Evolutionary conservation across 331 rosid species (phyloP).

Genomic region (Quercus lobata): DNA sequence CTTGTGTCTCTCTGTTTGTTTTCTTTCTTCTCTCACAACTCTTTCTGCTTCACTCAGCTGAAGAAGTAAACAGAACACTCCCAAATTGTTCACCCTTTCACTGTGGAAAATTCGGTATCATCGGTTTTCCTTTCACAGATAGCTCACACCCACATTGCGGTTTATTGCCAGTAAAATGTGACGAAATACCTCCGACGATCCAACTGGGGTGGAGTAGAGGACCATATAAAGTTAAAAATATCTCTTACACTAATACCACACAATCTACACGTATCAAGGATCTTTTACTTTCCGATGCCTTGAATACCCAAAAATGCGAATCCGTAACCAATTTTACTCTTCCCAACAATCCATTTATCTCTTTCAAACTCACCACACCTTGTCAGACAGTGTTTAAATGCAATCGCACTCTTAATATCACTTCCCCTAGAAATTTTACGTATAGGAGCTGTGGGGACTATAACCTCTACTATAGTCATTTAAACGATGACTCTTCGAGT

Average conservation of each 20-base stretch:
- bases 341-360: constrained; percentile 3
- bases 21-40: constrained; percentile 2
- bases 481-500: too few relatives aligned
- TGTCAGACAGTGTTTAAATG: constrained; percentile 16
- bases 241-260: neutral
- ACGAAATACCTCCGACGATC: neutral
- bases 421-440: too few relatives aligned
- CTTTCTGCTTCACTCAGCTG: constrained; percentile 2
- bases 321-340: constrained; percentile 7
- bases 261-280: neutral
- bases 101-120: neutral
- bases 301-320: neutral
- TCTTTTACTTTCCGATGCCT: rapidly evolving
- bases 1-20: neutral
- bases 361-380: rapidly evolving
- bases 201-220: constrained; percentile 21
- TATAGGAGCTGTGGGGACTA: too few relatives aligned
- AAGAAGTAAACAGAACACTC: neutral
- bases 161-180: neutral
- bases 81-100: neutral
- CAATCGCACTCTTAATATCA: neutral
- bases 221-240: neutral
- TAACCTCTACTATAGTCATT: too few relatives aligned
- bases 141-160: constrained; percentile 14
- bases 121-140: constrained; percentile 21